A percentile compares a stretch with the other conserved stretches of the same genome.
Conservation (phyloP, 768 basidiomycete species). For the Boletus vermiculosoides region DNA sequence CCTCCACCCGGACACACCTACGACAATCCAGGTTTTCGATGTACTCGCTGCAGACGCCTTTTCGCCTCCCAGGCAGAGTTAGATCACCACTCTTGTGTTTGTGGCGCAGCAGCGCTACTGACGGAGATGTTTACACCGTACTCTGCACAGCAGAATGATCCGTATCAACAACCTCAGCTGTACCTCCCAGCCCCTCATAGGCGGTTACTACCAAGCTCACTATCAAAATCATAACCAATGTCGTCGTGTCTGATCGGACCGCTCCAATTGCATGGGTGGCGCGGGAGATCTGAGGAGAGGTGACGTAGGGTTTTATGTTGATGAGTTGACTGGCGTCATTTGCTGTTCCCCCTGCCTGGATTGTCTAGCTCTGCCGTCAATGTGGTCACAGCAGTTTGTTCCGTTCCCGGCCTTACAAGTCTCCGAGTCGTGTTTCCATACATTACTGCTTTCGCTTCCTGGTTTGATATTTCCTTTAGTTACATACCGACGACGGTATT, state of each 20-base stretch:
- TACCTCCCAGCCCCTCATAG: background rate
- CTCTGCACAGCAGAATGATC: background rate
- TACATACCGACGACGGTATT: background rate
- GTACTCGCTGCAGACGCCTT: constrained; percentile 14
- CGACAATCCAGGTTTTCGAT: background rate
- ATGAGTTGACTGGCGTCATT: too few species aligned
- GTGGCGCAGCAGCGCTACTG: constrained; percentile 13
- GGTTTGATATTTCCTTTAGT: background rate
- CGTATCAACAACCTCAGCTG: background rate
- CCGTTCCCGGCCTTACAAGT: background rate
- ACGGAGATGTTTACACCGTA: constrained; percentile 15
- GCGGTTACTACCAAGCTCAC: background rate
- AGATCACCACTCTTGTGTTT: constrained; percentile 9
- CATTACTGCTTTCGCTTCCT: background rate
- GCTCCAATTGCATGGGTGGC: background rate
- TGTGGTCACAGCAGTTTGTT: background rate
- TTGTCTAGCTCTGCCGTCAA: background rate
- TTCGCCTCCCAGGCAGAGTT: constrained; percentile 10
- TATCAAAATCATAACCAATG: background rate
- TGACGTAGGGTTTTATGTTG: background rate
- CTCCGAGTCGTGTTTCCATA: background rate
- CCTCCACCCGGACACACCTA: background rate
- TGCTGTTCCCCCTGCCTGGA: background rate
- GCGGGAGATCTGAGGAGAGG: background rate
- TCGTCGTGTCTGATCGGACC: background rate